Conservation (phyloP, 129 eudicot species). For the Centaurea solstitialis region DNA sequence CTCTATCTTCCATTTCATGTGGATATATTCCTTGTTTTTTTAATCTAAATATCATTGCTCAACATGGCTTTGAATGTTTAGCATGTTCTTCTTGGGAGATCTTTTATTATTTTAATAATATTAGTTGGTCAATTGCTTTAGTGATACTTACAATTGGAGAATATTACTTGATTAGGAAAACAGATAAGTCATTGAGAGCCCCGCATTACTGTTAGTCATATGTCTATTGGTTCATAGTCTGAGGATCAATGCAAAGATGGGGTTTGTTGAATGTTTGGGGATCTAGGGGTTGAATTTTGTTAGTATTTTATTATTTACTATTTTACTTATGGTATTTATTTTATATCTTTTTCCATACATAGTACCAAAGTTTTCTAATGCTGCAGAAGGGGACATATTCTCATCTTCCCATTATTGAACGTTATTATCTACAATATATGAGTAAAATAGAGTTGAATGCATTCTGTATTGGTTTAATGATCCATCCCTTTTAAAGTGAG, state of each 20-base stretch:
- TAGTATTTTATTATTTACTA: not conserved
- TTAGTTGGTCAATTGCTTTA: not conserved
- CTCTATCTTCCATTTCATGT: not conserved
- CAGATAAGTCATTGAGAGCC: not conserved
- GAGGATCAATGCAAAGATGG: not conserved
- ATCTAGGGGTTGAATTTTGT: not conserved
- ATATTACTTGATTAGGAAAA: not conserved
- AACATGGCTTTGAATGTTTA: not conserved
- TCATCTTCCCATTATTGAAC: not conserved
- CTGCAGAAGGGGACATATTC: not conserved
- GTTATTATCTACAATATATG: not conserved
- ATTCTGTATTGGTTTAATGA: not conserved
- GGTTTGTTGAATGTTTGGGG: not conserved
- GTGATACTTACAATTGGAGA: not conserved
- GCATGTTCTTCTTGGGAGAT: not conserved
- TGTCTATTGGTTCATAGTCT: not conserved
- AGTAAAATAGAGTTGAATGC: not conserved
- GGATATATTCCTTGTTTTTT: not conserved
- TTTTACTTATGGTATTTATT: not conserved
- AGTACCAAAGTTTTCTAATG: not conserved
- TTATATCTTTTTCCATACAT: not conserved
- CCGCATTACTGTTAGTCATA: not conserved
- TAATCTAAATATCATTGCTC: not conserved
- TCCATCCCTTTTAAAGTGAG: not conserved
- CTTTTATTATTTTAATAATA: not conserved